phyloP scores from a whole-genome alignment of 139 green algal species.

The Closterium sp. region DNA sequence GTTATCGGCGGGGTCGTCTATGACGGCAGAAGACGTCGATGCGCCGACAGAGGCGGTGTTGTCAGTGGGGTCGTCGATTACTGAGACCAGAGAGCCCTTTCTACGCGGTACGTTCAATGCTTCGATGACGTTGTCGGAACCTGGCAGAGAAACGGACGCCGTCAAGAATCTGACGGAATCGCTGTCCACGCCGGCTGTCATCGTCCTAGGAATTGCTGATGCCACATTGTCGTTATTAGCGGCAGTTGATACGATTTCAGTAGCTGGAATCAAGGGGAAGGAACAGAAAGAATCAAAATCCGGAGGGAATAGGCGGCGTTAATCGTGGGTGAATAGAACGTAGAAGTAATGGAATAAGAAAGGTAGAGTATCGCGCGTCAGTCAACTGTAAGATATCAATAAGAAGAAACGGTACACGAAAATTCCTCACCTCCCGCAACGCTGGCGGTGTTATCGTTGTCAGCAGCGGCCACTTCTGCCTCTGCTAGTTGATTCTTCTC shows the following conservation, averaged over 20 bases:
- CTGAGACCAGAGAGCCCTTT: not conserved
- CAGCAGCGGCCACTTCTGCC: too few relatives aligned
- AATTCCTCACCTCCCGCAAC: too few relatives aligned
- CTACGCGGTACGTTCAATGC: not conserved
- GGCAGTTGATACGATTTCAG: not conserved
- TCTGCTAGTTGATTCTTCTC: too few relatives aligned
- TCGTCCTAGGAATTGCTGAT: not conserved
- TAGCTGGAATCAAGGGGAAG: not conserved
- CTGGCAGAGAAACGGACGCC: not conserved
- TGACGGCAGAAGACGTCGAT: not conserved
- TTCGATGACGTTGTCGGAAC: not conserved
- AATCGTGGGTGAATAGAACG: too few relatives aligned
- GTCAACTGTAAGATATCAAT: too few relatives aligned
- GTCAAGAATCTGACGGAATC: not conserved
- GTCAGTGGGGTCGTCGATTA: not conserved
- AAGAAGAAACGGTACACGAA: too few relatives aligned
- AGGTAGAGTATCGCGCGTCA: too few relatives aligned
- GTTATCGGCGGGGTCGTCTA: not conserved
- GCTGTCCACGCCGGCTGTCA: not conserved
- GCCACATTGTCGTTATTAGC: not conserved
- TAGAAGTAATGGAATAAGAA: too few relatives aligned
- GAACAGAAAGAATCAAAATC: too few relatives aligned
- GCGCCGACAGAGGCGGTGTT: not conserved
- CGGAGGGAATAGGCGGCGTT: not conserved
- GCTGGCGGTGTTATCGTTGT: too few relatives aligned